Percentiles rank a stretch among this genome's conserved stretches.
These are phyloP conservation scores for Saccharomyces hybrid DNA, from an alignment of 1,139 yeast species.

Conservation along the genomic window DNA sequence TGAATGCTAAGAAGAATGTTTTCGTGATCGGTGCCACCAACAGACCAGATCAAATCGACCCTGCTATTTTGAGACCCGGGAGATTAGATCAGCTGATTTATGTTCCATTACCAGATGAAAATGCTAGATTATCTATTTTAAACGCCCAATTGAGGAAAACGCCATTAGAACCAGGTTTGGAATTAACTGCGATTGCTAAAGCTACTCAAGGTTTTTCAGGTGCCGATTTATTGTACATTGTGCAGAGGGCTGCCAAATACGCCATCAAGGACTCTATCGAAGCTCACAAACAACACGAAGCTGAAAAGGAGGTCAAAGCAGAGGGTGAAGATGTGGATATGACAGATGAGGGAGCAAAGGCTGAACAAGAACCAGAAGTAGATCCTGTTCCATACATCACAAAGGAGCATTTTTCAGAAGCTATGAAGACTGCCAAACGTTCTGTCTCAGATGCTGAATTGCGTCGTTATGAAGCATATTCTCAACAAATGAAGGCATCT, in stretches of 20 bases:
- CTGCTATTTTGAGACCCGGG: constrained; percentile 98
- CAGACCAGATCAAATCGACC: constrained; percentile 98
- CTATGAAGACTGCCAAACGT: constrained; percentile 98
- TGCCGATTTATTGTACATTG: constrained; percentile 96
- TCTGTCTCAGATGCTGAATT: constrained; percentile 95
- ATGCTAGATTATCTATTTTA: constrained; percentile 86
- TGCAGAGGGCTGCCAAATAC: constrained; percentile 96
- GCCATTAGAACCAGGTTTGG: constrained; percentile 95
- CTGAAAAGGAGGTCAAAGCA: constrained; percentile 42
- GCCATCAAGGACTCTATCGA: constrained; percentile 98
- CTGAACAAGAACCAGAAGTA: constrained; percentile 47
- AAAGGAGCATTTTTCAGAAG: constrained; percentile 91
- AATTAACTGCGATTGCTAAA: constrained; percentile 80
- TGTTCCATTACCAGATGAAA: constrained; percentile 96
- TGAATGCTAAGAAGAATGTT: constrained; percentile 98
- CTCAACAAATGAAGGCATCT: constrained; percentile 91
- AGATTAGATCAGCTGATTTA: constrained; percentile 97
- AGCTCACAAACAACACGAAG: constrained; percentile 54
- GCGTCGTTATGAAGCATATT: constrained; percentile 97
- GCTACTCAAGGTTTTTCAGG: constrained; percentile 96
- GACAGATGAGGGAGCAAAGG: constrained; percentile 59
- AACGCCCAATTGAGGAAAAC: constrained; percentile 96
- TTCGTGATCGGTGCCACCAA: constrained; percentile 98
- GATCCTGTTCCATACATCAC: constrained; percentile 96
- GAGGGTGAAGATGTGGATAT: constrained; percentile 66